These are phyloP conservation scores for Thermothelomyces thermophilus DNA, from an alignment of 2,329 filamentous ascomycete genomes.

Conservation along the genomic window DNA sequence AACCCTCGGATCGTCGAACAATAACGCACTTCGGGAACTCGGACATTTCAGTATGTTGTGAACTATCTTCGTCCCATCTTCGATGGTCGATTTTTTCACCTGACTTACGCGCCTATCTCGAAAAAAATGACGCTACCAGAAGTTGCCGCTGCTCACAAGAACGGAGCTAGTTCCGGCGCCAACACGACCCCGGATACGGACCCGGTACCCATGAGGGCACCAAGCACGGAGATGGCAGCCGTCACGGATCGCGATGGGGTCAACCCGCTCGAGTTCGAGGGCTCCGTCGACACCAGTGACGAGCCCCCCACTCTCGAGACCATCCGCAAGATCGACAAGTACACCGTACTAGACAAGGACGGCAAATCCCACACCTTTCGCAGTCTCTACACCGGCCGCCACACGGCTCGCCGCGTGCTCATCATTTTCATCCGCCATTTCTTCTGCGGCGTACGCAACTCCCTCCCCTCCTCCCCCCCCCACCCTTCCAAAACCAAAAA, in stretches of 20 bases:
- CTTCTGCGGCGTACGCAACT: conserved; percentile 63
- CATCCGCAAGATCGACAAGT: conserved; percentile 46
- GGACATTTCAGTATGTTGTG: too few species aligned
- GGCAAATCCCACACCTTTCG: conserved; percentile 56
- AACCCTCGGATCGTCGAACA: too few species aligned
- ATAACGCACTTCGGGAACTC: too few species aligned
- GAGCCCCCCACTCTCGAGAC: conserved; percentile 45
- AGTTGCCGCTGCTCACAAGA: background rate
- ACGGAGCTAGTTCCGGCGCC: conserved; percentile 5
- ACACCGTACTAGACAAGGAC: conserved; percentile 54
- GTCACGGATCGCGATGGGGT: conserved; percentile 11
- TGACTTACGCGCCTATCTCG: too few species aligned
- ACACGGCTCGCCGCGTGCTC: conserved; percentile 51
- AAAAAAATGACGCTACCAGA: conserved; percentile 4
- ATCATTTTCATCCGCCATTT: conserved; percentile 74
- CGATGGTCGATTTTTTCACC: too few species aligned
- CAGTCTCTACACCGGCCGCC: conserved; percentile 52
- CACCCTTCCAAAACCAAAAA: background rate
- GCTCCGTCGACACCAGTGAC: conserved; percentile 49
- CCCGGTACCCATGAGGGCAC: background rate
- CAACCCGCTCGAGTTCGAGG: conserved; percentile 44
- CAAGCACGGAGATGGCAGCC: background rate
- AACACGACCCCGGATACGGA: conserved; percentile 2
- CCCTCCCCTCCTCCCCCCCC: background rate
- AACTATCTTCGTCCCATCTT: too few species aligned